Evolutionary conservation across 2,329 filamentous ascomycete genomes (phyloP), one percentile per base, ranked within the genome.

Genomic region (Neofusicoccum parvum): DNA sequence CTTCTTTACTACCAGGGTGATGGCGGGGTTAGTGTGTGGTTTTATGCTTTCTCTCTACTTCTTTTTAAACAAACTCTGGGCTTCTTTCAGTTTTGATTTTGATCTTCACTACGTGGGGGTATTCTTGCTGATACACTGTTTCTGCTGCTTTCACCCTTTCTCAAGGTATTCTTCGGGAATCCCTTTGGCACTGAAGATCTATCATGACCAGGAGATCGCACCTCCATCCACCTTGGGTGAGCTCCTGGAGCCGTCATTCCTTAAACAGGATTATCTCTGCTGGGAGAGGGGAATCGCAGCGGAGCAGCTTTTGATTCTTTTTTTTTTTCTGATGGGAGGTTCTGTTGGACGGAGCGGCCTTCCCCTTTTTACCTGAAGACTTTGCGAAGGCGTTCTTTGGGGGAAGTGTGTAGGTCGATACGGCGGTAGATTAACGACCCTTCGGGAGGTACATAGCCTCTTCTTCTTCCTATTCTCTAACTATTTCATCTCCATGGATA

Each of bases 41-140:
- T 34, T 34, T 32, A 11, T 32, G 36, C 15, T 58, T 58, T 60
- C 46, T 60, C 46, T 60, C n/a, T 36, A 48, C 56, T 48, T 48
- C 32, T 60, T 48, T 60, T 17, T 60, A 48, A 60, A 60, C 56
- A 48, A 48, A 60, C 32, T 36, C 56, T 41, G 41, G 56, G 43
- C 32, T 37, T 45, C 23, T 34, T 56, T 43, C 17, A 37, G 23
- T 37, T 48, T 48, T 34, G 27, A 48, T 12, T 37, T 37, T 54
- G 49, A 17, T 46, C 41, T 45, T 23, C 27, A 12, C 23, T 17
- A 6, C 39, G 20, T 45, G 54, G 54, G 43, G 10, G 10, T 43
- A 60, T 36, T 60, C 43, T 48, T 60, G 56, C 56, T 48, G 39
- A 60, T 48, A 46, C 32, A 59, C 17, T 48, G n/a, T 20, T 53